These are phyloP conservation scores for Hypomontagnella monticulosa DNA, from an alignment of 495 filamentous ascomycete genomes.

Conservation along the genomic window DNA sequence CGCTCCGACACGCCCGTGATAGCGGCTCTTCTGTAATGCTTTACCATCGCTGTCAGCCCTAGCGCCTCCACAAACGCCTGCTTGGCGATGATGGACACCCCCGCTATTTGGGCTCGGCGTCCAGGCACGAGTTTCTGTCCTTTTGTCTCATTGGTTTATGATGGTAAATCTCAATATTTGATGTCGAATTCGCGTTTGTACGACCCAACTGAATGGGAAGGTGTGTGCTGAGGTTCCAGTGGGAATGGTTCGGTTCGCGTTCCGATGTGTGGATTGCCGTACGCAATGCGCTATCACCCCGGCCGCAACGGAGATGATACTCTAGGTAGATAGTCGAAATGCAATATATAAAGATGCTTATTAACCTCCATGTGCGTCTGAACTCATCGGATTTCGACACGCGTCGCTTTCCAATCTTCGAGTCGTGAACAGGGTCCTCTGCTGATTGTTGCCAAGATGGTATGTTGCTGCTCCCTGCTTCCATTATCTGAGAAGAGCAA, in stretches of 20 bases:
- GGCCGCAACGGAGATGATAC: background rate
- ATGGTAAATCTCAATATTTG: background rate
- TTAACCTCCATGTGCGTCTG: background rate
- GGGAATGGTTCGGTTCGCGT: background rate
- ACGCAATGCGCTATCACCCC: background rate
- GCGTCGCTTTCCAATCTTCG: background rate
- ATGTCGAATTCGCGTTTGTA: background rate
- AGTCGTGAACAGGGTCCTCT: background rate
- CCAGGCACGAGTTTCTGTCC: slow-evolving; percentile 12
- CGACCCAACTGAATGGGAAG: slow-evolving; percentile 6
- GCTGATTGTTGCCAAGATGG: background rate
- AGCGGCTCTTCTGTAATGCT: background rate
- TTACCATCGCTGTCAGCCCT: background rate
- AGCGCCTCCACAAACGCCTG: slow-evolving; percentile 4
- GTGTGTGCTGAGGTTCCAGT: background rate
- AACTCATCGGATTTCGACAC: background rate
- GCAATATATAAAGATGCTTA: background rate
- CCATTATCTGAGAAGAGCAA: background rate
- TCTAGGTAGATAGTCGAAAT: background rate
- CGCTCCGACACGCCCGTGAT: background rate
- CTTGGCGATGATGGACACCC: slow-evolving; percentile 3
- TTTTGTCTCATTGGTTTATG: background rate
- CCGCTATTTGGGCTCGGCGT: slow-evolving; percentile 3
- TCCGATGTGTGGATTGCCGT: too few relatives aligned
- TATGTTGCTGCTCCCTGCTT: background rate